A percentile compares a stretch with the other conserved stretches of the same genome.
Conservation (phyloP, 2,329 filamentous ascomycete species). For the Chaetomium strumarium region DNA sequence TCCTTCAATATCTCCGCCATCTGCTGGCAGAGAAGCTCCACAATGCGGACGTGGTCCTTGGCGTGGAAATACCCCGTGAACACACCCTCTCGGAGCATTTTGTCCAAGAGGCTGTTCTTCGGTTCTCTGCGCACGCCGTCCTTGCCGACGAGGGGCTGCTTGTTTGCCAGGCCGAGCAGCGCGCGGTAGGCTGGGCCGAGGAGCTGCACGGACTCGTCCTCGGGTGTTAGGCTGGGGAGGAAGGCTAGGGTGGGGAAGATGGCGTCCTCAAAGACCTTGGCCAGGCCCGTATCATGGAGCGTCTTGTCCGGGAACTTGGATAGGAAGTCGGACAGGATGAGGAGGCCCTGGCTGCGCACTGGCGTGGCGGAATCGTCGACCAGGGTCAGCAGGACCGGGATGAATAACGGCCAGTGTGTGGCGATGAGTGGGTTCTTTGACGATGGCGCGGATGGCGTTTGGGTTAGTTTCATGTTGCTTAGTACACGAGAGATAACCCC, state of each 20-base stretch:
- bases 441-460: slow-evolving; percentile 1
- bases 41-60: slow-evolving; percentile 51
- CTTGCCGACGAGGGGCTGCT: slow-evolving; percentile 25
- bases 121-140: slow-evolving; percentile 1
- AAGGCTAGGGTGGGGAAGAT: slow-evolving; percentile 67
- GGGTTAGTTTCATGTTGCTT: slow-evolving; percentile 3
- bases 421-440: slow-evolving; percentile 42
- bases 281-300: slow-evolving; percentile 58
- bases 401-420: slow-evolving; percentile 60
- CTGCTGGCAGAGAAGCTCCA: slow-evolving; percentile 49
- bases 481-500: slow-evolving; percentile 10
- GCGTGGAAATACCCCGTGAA: slow-evolving; percentile 52
- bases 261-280: slow-evolving; percentile 61
- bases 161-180: slow-evolving; percentile 52
- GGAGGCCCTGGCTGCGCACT: slow-evolving; percentile 52
- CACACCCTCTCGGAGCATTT: slow-evolving; percentile 50
- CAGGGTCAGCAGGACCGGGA: slow-evolving; percentile 64
- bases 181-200: slow-evolving; percentile 61
- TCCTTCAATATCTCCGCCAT: slow-evolving; percentile 44
- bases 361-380: slow-evolving; percentile 55
- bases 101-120: slow-evolving; percentile 43
- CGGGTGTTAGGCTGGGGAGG: slow-evolving; percentile 70
- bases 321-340: slow-evolving; percentile 50
- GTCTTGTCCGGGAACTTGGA: slow-evolving; percentile 45
- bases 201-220: slow-evolving; percentile 60